Percentiles rank a stretch among this genome's conserved stretches.
These are phyloP conservation scores for Clitopilus passeckerianus DNA, from an alignment of 768 basidiomycete species.

Conservation along the genomic window DNA sequence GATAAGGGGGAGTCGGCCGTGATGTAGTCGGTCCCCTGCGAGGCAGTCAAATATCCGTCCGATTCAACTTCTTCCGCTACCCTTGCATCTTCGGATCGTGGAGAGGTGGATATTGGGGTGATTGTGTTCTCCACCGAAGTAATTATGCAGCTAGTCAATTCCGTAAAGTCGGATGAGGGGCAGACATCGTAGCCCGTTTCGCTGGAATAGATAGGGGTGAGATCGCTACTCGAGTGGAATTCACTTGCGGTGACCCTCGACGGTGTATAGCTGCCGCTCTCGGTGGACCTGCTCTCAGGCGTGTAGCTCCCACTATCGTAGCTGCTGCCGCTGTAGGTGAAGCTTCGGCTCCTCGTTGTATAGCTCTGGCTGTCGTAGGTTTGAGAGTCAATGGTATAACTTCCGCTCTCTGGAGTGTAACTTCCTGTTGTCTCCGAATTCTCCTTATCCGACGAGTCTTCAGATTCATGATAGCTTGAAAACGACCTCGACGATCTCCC, in stretches of 20 bases:
- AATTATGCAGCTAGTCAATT: slow-evolving; percentile 26
- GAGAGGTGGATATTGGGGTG: slow-evolving; percentile 28
- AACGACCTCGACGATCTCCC: slow-evolving; percentile 38
- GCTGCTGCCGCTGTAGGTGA: slow-evolving; percentile 7
- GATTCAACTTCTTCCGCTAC: slow-evolving; percentile 23
- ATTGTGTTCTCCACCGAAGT: slow-evolving; percentile 24
- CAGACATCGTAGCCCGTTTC: slow-evolving; percentile 54
- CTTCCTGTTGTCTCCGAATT: slow-evolving; percentile 26
- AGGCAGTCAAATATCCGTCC: slow-evolving; percentile 38
- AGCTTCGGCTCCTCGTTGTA: slow-evolving; percentile 12
- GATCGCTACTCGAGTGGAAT: slow-evolving; percentile 17
- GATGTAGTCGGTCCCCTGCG: slow-evolving; percentile 48
- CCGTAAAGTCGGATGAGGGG: slow-evolving; percentile 44
- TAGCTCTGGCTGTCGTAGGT: slow-evolving; percentile 22
- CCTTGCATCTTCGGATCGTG: slow-evolving; percentile 21
- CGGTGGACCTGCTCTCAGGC: slow-evolving; percentile 2
- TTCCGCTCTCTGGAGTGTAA: slow-evolving; percentile 22
- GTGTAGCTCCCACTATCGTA: slow-evolving; percentile 12
- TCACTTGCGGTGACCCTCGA: slow-evolving; percentile 11
- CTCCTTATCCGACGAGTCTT: slow-evolving; percentile 54
- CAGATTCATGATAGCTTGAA: slow-evolving; percentile 31
- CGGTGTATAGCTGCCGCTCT: slow-evolving; percentile 6
- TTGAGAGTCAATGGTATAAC: slow-evolving; percentile 19
- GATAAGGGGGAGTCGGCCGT: slow-evolving; percentile 37
- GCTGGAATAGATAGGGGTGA: slow-evolving; percentile 32